Evolutionary conservation across 306 rosid species (phyloP), one percentile per base, ranked within the genome.

Genomic region (Astragalus membranaceus): DNA sequence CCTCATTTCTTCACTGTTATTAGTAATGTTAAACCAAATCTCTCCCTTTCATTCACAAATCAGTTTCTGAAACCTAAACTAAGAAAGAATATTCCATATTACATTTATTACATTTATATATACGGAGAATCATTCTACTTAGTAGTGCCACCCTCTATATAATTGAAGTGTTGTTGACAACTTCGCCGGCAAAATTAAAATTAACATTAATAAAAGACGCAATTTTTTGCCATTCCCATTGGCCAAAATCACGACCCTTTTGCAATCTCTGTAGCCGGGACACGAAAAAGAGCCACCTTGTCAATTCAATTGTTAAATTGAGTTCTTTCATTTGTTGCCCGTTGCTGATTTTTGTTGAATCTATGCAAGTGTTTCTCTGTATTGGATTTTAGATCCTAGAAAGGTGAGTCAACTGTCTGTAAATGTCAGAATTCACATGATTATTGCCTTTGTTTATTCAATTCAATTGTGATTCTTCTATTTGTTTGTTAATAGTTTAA

Each of bases 321-420:
- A 64, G 36, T 26, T 6, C 41, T 11, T 36, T 37, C 33, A 53
- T 37, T 30, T 54, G n/a, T 47, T 14, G 10, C 16, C 13, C 66
- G 7, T 2, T 65, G 43, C 6, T 15, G 4, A 10, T 9, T 23
- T 37, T 52, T 52, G 44, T 49, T 58, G 62, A 70, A 62, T 52
- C 54, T 53, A 50, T 32, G 62, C 8, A 10, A 36, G 74, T 49
- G 78, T 60, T 20, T 67, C 60, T 61, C 14, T 20, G 26, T 57
- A 23, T 48, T 56, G 67, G 52, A 46, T 48, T 37, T 37, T 69
- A 76, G 85, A 85, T 86, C 88, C 60, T 52, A 13, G 69, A 55
- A 47, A 64, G 80, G 77, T 75, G 74, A 63, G 80, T 55, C 77
- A 62, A 16, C 54, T 20, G 15, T 35, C 23, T 62, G 10, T 11